Base-by-base conservation (phyloP, 345 rosid species). In the Linum trigynum region DNA sequence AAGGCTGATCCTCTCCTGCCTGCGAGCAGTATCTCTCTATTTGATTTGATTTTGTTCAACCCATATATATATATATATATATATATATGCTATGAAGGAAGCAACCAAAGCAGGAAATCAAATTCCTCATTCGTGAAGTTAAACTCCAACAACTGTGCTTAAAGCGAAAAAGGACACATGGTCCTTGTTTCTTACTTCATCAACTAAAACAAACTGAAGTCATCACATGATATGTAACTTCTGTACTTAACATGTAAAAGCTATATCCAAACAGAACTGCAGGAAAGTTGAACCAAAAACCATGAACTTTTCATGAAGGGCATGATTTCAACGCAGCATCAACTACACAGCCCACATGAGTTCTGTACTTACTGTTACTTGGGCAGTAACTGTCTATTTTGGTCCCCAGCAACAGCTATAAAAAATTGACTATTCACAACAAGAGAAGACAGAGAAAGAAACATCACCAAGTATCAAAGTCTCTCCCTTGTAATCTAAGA, bases 401-500 rank as follows among this genome's bases (percentile, higher is more conserved):
- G 51, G 51, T 45, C 51, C 51, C 11, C 5, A 14, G 51, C 51
- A 45, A 45, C 12, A 45, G 51, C 51, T 45, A 45, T 8, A 45
- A 8, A 9, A 9, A 45, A 23, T 23, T 45, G 12, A 45, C 51
- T 45, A 45, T 45, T 45, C 6, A 41, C 9, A 41, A 8, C 9
- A 7, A 45, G 3, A 45, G 3, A 45, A 45, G 51, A 45, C 12
- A 9, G 11, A 45, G 3, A 7, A 45, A 45, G 51, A 45, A 45
- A 23, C 32, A 23, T 23, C 10, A 45, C 10, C 12, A 8, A 45
- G 51, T 7, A 8, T 45, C 12, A 7, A 9, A 45, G 51, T 2
- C 51, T 5, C 7, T 23, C 32, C 32, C 51, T 14, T 45, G 51
- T 64, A 70, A 7, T 62, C 38, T 15, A 66, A 32, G 10, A 73